Base-by-base conservation (phyloP, 208 protist genomes). In the Polymyxa betae region DNA sequence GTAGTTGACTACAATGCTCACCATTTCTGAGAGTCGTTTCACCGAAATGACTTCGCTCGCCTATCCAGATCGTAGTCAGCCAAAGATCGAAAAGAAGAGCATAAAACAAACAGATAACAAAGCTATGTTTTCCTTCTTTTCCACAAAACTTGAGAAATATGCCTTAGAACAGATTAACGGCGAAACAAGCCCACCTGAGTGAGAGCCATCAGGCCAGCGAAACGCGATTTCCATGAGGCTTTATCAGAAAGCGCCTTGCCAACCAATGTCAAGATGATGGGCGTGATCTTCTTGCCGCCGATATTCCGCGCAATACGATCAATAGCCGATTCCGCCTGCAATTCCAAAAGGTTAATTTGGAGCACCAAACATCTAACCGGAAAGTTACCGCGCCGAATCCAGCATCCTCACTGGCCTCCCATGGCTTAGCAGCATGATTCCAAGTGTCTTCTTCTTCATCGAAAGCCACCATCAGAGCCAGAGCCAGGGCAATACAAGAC, bases 191-290 rank as follows among this genome's bases (percentile, higher is more conserved):
- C 43, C n/a, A 89, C 90, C 68, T 92, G 92, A 0, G 95, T 91
- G 44, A 97, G 92, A 5, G 93, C 49, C 66, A 95, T 95, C 10
- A 96, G 90, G 29, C 90, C 95, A 32, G 95, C 92, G 92, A 94
- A 93, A 44, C 95, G 89, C 24, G 95, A 52, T 88, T 93, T 93
- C 96, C 96, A 97, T 5, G 95, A 90, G 10, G n/a, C 46, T 41
- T 43, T 77, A 38, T 0, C 0, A 40, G 44, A 35, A 32, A 87
- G 89, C 24, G 87, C 52, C 52, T 90, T 88, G 52, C 72, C 35
- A 43, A 96, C 92, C 0, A 77, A 38, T 32, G 40, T 46, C 40
- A 94, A 93, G 20, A 95, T 49, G 38, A 96, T 60, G 1, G 93
- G 93, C 5, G 94, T 52, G 0, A 97, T 49, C n/a, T 54, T 88